phyloP scores from a whole-genome alignment of 2,329 filamentous ascomycete genomes.

The Botrytis sinoallii region DNA sequence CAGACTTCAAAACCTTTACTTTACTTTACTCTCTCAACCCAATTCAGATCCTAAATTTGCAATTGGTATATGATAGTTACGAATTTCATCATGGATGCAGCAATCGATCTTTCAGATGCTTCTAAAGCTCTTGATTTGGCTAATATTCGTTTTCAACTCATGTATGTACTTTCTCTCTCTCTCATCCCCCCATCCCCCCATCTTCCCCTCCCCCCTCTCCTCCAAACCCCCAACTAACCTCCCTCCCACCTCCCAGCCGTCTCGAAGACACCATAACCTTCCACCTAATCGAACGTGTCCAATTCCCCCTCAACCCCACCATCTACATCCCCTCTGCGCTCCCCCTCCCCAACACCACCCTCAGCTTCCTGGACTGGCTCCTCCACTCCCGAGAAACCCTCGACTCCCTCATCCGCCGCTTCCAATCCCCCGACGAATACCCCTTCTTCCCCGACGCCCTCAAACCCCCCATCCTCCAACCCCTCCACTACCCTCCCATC shows the following conservation, averaged over 20 bases:
- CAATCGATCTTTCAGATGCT: conserved; percentile 83
- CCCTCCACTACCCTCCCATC: conserved; percentile 83
- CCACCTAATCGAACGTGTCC: conserved; percentile 94
- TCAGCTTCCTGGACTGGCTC: conserved; percentile 93
- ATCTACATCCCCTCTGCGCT: conserved; percentile 85
- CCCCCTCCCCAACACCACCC: conserved; percentile 65
- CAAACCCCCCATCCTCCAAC: conserved; percentile 77
- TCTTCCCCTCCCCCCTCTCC: too few species aligned
- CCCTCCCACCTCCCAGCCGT: conserved; percentile 55
- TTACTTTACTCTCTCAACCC: not conserved
- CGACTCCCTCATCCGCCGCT: conserved; percentile 90
- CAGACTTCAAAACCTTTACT: too few species aligned
- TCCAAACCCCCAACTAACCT: not conserved
- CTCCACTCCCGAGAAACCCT: conserved; percentile 84
- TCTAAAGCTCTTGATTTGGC: conserved; percentile 82
- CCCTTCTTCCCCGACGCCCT: conserved; percentile 89
- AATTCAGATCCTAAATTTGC: not conserved
- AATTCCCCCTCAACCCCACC: conserved; percentile 87
- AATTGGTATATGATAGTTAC: not conserved
- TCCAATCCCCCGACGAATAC: conserved; percentile 94
- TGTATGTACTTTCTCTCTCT: conserved; percentile 49
- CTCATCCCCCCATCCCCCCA: not conserved
- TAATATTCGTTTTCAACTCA: conserved; percentile 90
- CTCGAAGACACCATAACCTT: conserved; percentile 98
- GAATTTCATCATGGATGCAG: conserved; percentile 69